Evolutionary conservation across 768 basidiomycete genomes (phyloP).

Genomic region (Mrakia blollopis): DNA sequence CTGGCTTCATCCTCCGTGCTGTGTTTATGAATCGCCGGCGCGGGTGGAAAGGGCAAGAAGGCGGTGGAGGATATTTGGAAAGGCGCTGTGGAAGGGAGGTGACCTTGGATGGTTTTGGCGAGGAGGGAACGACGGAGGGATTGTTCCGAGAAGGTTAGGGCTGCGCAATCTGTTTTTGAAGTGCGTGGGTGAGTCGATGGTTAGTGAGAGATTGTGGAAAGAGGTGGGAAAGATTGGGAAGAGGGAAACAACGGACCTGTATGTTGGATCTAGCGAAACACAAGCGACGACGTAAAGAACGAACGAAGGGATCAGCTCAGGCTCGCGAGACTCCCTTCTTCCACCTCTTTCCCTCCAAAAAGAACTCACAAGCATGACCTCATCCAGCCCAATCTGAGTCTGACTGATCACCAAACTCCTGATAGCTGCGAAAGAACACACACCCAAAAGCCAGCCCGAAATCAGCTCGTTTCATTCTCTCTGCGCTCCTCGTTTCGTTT

Average conservation of each 20-base stretch:
- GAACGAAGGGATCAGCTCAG: background rate
- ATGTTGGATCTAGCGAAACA: conserved; percentile 33
- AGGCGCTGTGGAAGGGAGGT: conserved; percentile 27
- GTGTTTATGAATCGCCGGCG: background rate
- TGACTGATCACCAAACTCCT: conserved; percentile 31
- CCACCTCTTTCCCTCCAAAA: background rate
- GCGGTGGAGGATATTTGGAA: conserved; percentile 30
- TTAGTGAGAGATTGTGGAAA: background rate
- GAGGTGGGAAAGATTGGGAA: background rate
- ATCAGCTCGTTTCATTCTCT: too few relatives aligned
- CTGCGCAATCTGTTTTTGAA: conserved; percentile 32
- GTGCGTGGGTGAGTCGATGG: background rate
- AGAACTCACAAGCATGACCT: conserved; percentile 32
- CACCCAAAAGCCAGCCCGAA: background rate
- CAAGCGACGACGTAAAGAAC: background rate
- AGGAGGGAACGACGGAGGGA: conserved; percentile 30
- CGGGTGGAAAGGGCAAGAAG: conserved; percentile 31
- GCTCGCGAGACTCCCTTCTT: too few relatives aligned
- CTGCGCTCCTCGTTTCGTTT: too few relatives aligned
- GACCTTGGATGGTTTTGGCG: conserved; percentile 23
- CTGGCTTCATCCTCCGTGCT: conserved; percentile 19
- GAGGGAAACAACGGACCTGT: conserved; percentile 10
- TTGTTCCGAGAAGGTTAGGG: conserved; percentile 31
- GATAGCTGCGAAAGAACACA: conserved; percentile 28
- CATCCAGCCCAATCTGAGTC: conserved; percentile 33